These are phyloP conservation scores for Glutinoglossum americanum DNA, from an alignment of 495 filamentous ascomycete genomes.

Conservation along the genomic window DNA sequence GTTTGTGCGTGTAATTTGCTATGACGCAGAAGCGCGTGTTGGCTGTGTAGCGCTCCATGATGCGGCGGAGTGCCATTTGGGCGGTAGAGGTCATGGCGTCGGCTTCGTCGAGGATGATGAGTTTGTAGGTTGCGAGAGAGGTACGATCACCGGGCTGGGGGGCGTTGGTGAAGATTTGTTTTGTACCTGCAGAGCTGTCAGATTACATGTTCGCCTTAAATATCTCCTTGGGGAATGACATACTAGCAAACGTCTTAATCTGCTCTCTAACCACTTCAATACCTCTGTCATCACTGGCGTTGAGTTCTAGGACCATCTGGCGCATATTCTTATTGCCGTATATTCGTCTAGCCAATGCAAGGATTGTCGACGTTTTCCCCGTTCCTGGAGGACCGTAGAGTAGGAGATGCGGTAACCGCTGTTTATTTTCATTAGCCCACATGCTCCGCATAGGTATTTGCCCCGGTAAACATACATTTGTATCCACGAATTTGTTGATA, in stretches of 20 bases:
- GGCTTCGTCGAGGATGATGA: conserved; percentile 94
- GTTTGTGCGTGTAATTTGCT: conserved; percentile 97
- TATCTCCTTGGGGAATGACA: conserved; percentile 3
- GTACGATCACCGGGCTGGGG: conserved; percentile 24
- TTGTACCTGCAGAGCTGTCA: conserved; percentile 25
- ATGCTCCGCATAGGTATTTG: not conserved
- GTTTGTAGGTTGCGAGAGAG: conserved; percentile 61
- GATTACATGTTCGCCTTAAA: not conserved
- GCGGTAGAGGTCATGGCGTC: conserved; percentile 95
- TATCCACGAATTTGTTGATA: conserved; percentile 89
- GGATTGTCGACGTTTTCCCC: conserved; percentile 25
- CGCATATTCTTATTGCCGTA: conserved; percentile 84
- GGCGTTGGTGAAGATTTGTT: conserved; percentile 41
- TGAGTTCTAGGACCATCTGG: conserved; percentile 95
- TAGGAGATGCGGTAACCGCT: conserved; percentile 85
- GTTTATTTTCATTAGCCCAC: not conserved
- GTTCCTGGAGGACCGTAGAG: conserved; percentile 34
- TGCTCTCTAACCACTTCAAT: conserved; percentile 98
- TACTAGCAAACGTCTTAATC: conserved; percentile 94
- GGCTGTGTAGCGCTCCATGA: conserved; percentile 98
- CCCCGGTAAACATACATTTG: conserved; percentile 34
- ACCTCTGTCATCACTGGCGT: conserved; percentile 89
- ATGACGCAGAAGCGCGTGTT: conserved; percentile 98
- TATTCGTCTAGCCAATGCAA: conserved; percentile 74
- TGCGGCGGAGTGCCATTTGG: conserved; percentile 88